Percentiles rank a stretch among this genome's conserved stretches.
Conservation (phyloP, 257 asterid species). For the Solanum virginianum region DNA sequence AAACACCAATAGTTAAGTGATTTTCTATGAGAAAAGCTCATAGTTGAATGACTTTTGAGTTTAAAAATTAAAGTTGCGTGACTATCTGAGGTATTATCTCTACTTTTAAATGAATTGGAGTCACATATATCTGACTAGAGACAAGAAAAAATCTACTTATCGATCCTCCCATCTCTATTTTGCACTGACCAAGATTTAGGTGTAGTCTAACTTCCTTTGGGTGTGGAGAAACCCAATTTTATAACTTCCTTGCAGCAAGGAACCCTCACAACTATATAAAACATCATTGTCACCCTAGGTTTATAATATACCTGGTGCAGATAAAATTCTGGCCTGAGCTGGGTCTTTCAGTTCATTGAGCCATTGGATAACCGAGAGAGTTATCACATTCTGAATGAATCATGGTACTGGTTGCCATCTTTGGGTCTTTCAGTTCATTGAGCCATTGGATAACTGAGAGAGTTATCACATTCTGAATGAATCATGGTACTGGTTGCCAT, state of each 20-base stretch:
- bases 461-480: neutral
- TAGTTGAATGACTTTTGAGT: no score
- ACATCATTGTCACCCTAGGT: neutral
- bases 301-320: neutral
- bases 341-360: neutral
- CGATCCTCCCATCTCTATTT: neutral
- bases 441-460: neutral
- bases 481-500: neutral
- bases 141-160: neutral
- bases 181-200: neutral
- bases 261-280: neutral
- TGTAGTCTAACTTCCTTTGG: neutral
- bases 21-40: no score
- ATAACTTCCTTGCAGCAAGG: neutral
- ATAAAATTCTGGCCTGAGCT: neutral
- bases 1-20: no score
- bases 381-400: neutral
- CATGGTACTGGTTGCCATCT: neutral
- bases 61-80: no score
- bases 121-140: neutral
- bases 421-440: neutral
- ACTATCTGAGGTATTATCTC: no score
- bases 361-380: neutral
- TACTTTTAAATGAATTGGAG: neutral
- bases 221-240: neutral